Evolutionary conservation across 202 grass and related monocot species (phyloP), one percentile per base, ranked within the genome.

Genomic region (Schoenoplectus tabernaemontani): DNA sequence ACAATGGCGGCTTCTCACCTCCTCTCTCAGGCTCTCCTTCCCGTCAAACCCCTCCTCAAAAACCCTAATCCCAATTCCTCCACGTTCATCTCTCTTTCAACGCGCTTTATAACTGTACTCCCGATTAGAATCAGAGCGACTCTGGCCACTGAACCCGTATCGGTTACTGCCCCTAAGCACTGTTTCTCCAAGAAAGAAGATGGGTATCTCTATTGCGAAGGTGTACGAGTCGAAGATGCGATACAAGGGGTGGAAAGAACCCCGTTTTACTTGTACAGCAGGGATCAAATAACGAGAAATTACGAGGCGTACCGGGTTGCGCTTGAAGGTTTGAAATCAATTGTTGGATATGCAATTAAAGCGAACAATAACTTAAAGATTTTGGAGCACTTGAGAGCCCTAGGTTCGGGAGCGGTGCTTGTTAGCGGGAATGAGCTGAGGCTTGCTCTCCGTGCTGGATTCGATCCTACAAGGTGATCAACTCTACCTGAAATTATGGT

Each of bases 261-360:
- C 82, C 94, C 94, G 65, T 97, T 93, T 78, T 97, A 97, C 24
- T 86, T 97, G 23, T 97, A 97, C 67, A 97, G 91, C 87, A 97
- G 88, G 89, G 89, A 84, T 10, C 94, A 97, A 85, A 87, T 97
- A 19, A 86, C 88, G 58, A 88, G 91, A 67, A 97, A 97, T 85
- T 90, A 87, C 80, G 60, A 83, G 47, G 89, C 89, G 34, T 97
- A 93, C 73, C 50, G 83, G 34, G 82, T 86, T 39, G 89, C 93
- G 5, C 91, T 97, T 79, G 62, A 82, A 70, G 91, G 86, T 30
- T 83, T 93, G 80, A 85, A 86, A 56, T 90, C 91, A 12, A 65
- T 97, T 60, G 80, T 93, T 0, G 94, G 91, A 2, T 97, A 93
- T 77, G 94, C 94, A 36, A 87, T 97, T 32, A 97, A 93, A 82